Evolutionary conservation across 179 eudicot genomes (phyloP).

Genomic region (Carnegiea gigantea): DNA sequence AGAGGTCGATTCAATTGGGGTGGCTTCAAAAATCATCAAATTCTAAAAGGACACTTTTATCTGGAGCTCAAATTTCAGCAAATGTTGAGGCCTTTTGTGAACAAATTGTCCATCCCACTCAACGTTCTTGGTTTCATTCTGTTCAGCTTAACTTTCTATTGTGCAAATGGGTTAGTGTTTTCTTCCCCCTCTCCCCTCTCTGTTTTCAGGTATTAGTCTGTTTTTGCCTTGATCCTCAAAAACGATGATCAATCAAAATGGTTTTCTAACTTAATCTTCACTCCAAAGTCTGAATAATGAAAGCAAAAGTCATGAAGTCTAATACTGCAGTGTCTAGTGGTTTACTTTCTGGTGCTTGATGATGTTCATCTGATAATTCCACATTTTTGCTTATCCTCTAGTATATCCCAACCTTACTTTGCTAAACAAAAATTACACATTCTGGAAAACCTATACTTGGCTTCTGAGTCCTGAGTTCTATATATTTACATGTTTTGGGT

Average conservation of each 20-base stretch:
- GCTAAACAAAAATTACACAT: background rate
- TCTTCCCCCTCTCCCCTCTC: background rate
- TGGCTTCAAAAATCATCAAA: background rate
- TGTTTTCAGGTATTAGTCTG: background rate
- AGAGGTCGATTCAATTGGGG: background rate
- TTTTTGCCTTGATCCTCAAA: background rate
- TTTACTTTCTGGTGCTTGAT: background rate
- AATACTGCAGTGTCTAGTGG: background rate
- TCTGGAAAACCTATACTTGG: background rate
- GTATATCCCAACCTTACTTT: background rate
- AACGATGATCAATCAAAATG: background rate
- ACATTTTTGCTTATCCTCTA: background rate
- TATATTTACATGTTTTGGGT: background rate
- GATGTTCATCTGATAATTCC: background rate
- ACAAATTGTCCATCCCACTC: background rate
- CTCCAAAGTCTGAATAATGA: background rate
- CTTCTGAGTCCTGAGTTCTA: background rate
- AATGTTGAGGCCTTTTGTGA: background rate
- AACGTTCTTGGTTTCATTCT: background rate
- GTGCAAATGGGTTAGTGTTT: slow-evolving; percentile 1
- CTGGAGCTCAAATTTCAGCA: background rate
- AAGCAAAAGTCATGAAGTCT: background rate
- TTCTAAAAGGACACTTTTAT: background rate
- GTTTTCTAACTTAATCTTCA: background rate
- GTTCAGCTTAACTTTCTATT: background rate